Evolutionary conservation across 768 basidiomycete genomes (phyloP).

Genomic region (Crassisporium funariophilum): DNA sequence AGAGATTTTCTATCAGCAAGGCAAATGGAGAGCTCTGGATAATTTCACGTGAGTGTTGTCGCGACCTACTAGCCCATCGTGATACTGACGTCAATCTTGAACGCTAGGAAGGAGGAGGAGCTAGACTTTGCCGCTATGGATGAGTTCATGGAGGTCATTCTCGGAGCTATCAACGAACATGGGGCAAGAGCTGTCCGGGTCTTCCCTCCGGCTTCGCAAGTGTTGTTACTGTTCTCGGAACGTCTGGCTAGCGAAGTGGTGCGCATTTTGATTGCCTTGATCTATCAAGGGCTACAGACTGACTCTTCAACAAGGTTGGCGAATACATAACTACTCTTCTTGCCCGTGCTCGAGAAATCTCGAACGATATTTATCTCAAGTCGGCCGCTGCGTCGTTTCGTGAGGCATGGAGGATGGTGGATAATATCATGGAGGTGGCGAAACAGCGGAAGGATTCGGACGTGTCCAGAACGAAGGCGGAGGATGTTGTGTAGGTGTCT

Average conservation of each 20-base stretch:
- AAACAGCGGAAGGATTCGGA: conserved; percentile 37
- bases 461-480: conserved; percentile 56
- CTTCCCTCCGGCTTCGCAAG: conserved; percentile 80
- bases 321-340: conserved; percentile 86
- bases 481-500: conserved; percentile 82
- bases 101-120: conserved; percentile 48
- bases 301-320: conserved; percentile 54
- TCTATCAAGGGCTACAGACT: neutral
- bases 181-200: conserved; percentile 82
- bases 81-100: conserved; percentile 6
- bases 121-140: conserved; percentile 96
- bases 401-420: conserved; percentile 86
- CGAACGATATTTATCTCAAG: conserved; percentile 71
- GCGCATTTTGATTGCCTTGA: conserved; percentile 25
- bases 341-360: conserved; percentile 73
- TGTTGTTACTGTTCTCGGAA: conserved; percentile 81
- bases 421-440: conserved; percentile 65
- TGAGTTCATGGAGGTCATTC: conserved; percentile 73
- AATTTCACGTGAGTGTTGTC: conserved; percentile 74
- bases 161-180: conserved; percentile 68
- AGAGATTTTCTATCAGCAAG: conserved; percentile 89
- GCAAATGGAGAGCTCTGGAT: conserved; percentile 75
- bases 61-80: neutral
- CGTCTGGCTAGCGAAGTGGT: conserved; percentile 85
- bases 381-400: conserved; percentile 89